Base-by-base conservation (phyloP, 2,329 filamentous ascomycete species). In the Bipolaris oryzae region DNA sequence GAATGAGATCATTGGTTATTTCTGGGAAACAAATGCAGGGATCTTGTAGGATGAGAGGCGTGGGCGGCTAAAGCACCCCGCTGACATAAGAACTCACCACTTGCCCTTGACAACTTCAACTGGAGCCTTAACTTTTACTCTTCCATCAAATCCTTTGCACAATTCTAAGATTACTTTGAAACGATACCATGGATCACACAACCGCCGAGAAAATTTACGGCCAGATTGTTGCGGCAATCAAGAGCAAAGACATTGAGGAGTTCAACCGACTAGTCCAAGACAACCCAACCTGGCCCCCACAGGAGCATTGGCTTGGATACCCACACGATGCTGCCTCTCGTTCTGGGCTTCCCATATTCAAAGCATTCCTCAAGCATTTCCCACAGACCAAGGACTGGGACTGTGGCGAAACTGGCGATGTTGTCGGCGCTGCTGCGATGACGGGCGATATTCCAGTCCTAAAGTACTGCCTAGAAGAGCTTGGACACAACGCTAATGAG, bases 31-130 rank as follows among this genome's bases (percentile, higher is more conserved):
- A 31, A 28, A 31, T 7, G 25, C 41, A 42, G 39, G 39, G 39
- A 25, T 42, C 21, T 15, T 16, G 13, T 44, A 31, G n/a, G 41
- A n/a, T 31, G 21, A 28, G 41, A 44, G n/a, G n/a, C 10, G 9
- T 31, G 41, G 41, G 41, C 23, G 41, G 41, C 23, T 44, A 44
- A 31, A 31, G 15, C 25, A 31, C 7, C 9, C 41, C 41, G 41
- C 41, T 44, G 41, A 44, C 41, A 44, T 44, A 44, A 44, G 41
- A 44, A 44, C 9, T 41, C 41, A 31, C 41, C 25, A 10, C 23
- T 44, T n/a, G 41, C 25, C 16, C 41, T 18, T 31, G 23, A 28
- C 23, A 9, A 31, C 41, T 44, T 44, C 41, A 31, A 10, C 41
- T 44, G 21, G 23, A 44, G 9, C 41, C 23, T 31, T 18, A 23